A percentile compares a stretch with the other conserved stretches of the same genome.
These are phyloP conservation scores for Boletus coccyginus DNA, from an alignment of 768 basidiomycete genomes.

Conservation along the genomic window DNA sequence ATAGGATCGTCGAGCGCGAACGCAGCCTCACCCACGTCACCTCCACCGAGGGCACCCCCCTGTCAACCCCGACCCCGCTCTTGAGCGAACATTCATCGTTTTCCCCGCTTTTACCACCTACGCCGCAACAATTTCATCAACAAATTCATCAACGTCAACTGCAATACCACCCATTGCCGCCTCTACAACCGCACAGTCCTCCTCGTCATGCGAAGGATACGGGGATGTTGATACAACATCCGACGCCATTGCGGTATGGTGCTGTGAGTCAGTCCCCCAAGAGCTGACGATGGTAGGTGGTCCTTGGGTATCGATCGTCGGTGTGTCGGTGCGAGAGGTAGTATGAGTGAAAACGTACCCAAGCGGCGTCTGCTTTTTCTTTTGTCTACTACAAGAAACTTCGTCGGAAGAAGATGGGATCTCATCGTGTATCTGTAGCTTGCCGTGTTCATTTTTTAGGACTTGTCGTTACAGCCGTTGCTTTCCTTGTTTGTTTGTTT, in stretches of 20 bases:
- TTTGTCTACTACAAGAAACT: no score
- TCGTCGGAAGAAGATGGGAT: no score
- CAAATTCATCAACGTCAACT: slow-evolving; percentile 18
- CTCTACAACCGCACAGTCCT: background rate
- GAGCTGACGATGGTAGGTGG: slow-evolving; percentile 7
- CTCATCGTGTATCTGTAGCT: no score
- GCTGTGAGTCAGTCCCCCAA: slow-evolving; percentile 7
- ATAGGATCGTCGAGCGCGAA: slow-evolving; percentile 56
- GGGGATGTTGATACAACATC: slow-evolving; percentile 1
- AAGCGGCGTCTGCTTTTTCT: no score
- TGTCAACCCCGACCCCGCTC: slow-evolving; percentile 24
- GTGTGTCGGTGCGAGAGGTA: no score
- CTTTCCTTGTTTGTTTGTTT: no score
- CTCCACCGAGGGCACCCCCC: slow-evolving; percentile 36
- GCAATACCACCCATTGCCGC: background rate
- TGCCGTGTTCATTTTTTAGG: no score
- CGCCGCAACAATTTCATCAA: slow-evolving; percentile 17
- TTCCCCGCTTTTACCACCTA: slow-evolving; percentile 11
- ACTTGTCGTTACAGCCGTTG: no score
- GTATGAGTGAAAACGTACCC: no score
- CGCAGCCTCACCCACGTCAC: slow-evolving; percentile 31
- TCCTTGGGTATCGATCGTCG: no score
- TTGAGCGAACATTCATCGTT: slow-evolving; percentile 9
- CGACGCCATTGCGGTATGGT: slow-evolving; percentile 18
- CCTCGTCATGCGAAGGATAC: slow-evolving; percentile 1